A percentile compares a stretch with the other conserved stretches of the same genome.
Conservation (phyloP, 2,329 filamentous ascomycete genomes). For the Botrytis tulipae region DNA sequence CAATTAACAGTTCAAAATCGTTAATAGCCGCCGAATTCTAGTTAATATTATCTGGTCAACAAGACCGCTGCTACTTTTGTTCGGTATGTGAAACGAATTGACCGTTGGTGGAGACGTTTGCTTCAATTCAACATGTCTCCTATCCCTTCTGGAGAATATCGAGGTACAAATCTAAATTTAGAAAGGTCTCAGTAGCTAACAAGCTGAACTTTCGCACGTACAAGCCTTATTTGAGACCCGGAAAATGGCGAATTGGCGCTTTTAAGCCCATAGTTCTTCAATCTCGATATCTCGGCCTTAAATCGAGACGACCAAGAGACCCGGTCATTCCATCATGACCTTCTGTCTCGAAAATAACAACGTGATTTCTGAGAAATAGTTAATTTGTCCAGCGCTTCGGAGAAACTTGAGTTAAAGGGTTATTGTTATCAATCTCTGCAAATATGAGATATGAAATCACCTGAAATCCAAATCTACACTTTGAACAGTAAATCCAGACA, state of each 20-base stretch:
- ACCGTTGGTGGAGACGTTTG: neutral
- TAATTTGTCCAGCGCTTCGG: neutral
- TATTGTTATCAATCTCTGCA: neutral
- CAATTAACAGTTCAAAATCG: neutral
- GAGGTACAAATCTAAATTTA: neutral
- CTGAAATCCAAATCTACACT: neutral
- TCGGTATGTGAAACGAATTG: neutral
- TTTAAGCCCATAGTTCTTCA: neutral
- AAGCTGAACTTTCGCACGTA: accelerated
- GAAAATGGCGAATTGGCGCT: neutral
- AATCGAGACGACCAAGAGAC: neutral
- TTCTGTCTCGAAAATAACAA: neutral
- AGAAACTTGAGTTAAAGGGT: neutral
- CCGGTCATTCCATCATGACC: neutral
- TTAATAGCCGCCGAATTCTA: neutral
- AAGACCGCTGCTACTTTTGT: no score
- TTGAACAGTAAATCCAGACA: neutral
- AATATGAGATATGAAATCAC: neutral
- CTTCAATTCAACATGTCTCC: neutral
- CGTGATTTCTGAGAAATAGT: neutral
- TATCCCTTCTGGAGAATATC: neutral
- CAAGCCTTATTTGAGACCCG: neutral
- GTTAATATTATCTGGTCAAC: neutral
- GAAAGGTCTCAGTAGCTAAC: neutral
- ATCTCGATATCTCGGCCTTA: neutral